Conservation (phyloP, 306 rosid genomes). For the Delonix regia region DNA sequence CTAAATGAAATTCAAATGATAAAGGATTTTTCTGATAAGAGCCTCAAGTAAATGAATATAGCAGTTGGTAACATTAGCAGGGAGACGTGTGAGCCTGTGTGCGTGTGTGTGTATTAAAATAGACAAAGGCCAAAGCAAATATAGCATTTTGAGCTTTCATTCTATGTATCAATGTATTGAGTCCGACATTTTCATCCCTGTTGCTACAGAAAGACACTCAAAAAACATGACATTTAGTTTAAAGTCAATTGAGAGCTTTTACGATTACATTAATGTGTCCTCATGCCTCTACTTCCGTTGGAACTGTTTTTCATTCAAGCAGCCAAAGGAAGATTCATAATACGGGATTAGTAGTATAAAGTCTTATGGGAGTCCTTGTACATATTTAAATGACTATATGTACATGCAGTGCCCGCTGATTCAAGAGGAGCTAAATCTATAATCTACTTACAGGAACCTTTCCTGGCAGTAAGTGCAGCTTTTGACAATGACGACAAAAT, state of each 20-base stretch:
- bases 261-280: neutral
- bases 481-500: neutral
- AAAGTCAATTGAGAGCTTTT: neutral
- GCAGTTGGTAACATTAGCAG: neutral
- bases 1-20: conserved; percentile 6
- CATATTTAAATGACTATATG: neutral
- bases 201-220: neutral
- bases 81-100: too few relatives aligned
- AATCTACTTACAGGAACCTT: neutral
- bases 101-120: neutral
- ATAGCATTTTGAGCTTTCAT: neutral
- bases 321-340: neutral
- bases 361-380: neutral
- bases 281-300: neutral
- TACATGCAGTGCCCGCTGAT: neutral
- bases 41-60: neutral
- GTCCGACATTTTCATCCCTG: neutral
- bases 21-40: neutral
- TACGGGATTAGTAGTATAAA: neutral
- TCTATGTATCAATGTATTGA: neutral
- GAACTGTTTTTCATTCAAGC: neutral
- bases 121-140: neutral
- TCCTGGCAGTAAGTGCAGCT: neutral
- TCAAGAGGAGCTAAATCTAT: neutral
- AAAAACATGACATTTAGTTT: neutral